Conservation (phyloP, 176 grass and related monocot genomes). For the Areca catechu region DNA sequence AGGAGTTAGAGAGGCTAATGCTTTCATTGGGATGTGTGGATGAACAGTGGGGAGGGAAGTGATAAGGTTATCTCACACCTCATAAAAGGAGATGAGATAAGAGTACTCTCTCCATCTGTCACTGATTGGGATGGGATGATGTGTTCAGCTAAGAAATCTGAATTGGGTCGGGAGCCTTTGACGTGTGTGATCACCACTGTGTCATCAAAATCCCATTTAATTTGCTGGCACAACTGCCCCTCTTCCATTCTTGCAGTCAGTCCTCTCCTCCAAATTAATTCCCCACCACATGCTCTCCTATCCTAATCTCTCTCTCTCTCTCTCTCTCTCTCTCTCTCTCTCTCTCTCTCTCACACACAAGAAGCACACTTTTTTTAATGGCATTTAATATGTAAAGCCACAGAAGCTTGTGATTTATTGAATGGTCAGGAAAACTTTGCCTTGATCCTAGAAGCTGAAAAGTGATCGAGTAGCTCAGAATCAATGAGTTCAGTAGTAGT, state of each 20-base stretch:
- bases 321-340: slow-evolving; percentile 4
- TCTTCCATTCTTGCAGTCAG: slow-evolving; percentile 1
- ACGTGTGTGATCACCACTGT: slow-evolving; percentile 24
- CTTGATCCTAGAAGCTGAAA: slow-evolving; percentile 1
- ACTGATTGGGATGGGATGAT: neutral
- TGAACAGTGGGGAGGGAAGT: neutral
- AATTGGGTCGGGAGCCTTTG: slow-evolving; percentile 26
- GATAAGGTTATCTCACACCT: slow-evolving; percentile 3
- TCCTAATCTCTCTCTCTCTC: slow-evolving; percentile 11
- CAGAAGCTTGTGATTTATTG: slow-evolving; percentile 35
- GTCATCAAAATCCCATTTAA: slow-evolving; percentile 32
- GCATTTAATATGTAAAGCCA: slow-evolving; percentile 43
- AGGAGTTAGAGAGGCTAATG: neutral
- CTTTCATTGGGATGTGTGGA: slow-evolving; percentile 12
- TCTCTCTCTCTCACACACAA: slow-evolving; percentile 28
- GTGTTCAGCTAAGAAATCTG: slow-evolving; percentile 6
- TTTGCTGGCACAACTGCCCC: slow-evolving; percentile 17
- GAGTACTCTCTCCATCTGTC: neutral
- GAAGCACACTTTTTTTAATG: slow-evolving; percentile 28
- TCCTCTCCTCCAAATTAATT: slow-evolving; percentile 30
- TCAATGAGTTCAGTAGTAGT: neutral
- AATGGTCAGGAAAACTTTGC: slow-evolving; percentile 24
- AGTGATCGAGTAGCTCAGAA: neutral
- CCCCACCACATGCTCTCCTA: slow-evolving; percentile 32
- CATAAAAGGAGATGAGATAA: neutral